Evolutionary conservation across 2,329 filamentous ascomycete species (phyloP).

Genomic region (Triangularia verruculosa): DNA sequence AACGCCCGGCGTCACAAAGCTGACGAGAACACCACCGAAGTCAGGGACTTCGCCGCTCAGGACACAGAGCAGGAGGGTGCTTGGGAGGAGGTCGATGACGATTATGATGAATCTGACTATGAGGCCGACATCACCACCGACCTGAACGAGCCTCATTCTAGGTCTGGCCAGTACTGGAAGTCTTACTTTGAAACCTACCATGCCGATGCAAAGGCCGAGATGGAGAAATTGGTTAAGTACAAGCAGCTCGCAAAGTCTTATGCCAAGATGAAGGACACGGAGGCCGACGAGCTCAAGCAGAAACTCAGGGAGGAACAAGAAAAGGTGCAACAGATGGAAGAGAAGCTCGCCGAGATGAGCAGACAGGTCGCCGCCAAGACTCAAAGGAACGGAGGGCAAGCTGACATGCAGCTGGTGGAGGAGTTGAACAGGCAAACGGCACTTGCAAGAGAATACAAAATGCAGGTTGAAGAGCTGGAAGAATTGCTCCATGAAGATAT

Average conservation of each 20-base stretch:
- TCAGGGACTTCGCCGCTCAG: conserved; percentile 14
- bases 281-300: conserved; percentile 63
- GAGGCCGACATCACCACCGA: conserved; percentile 66
- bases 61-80: conserved; percentile 39
- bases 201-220: conserved; percentile 66
- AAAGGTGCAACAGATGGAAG: conserved; percentile 63
- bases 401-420: conserved; percentile 47
- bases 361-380: conserved; percentile 48
- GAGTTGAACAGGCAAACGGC: conserved; percentile 58
- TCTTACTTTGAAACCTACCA: conserved; percentile 72
- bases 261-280: conserved; percentile 72
- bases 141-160: conserved; percentile 69
- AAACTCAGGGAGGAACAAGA: conserved; percentile 66
- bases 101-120: conserved; percentile 40
- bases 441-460: conserved; percentile 55
- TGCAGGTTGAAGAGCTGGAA: conserved; percentile 59
- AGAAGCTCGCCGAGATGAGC: conserved; percentile 58
- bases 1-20: conserved; percentile 36
- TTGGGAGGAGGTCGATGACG: conserved; percentile 52
- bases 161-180: conserved; percentile 79
- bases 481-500: conserved; percentile 42
- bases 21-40: conserved; percentile 13
- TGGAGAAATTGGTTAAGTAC: conserved; percentile 75
- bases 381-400: conserved; percentile 39
- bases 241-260: conserved; percentile 77